Evolutionary conservation across 2,329 filamentous ascomycete genomes (phyloP), one percentile per base, ranked within the genome.

Genomic region (Fusarium bulbicola): DNA sequence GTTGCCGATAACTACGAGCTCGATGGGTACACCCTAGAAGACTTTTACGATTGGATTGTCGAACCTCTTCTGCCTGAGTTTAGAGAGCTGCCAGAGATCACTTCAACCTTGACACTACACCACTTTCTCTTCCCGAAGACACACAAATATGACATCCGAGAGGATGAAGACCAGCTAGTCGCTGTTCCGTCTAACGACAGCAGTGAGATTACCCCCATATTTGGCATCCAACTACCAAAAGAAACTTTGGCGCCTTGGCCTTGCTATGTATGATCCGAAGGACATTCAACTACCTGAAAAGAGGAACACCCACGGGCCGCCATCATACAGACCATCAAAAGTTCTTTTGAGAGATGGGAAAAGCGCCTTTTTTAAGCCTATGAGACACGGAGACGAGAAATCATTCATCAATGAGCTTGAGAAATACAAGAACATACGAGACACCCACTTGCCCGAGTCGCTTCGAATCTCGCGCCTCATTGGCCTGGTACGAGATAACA

Each of bases 271-370:
- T 3, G 5, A 18, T 1, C 45, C 34, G 0, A 59, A n/a, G 34
- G 34, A 7, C 2, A 8, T 54, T n/a, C 12, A 34, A 4, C 1
- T 53, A 14, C 14, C 21, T 0, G 7, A 8, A 11, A 54, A 59
- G 11, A 14, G 9, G 16, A 32, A 24, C 0, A 1, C 0, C 0
- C 12, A 30, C 2, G 26, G 16, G 1, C 57, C 45, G 2, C 57
- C 45, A 20, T 32, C 45, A 13, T 39, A 26, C 8, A 26, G 0
- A 1, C 57, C 45, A 13, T 28, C 21, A 1, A 53, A 3, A 16
- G 26, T 59, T 24, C 7, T 21, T 6, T 8, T 40, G 2, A 16
- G 10, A 2, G 15, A 32, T 1, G 57, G 7, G 2, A 40, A 6
- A 1, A 1, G 3, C 6, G 26, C 45, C 0, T 53, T 52, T 5